Conservation (phyloP, 208 protist genomes). For the Naegleria fowleri region DNA sequence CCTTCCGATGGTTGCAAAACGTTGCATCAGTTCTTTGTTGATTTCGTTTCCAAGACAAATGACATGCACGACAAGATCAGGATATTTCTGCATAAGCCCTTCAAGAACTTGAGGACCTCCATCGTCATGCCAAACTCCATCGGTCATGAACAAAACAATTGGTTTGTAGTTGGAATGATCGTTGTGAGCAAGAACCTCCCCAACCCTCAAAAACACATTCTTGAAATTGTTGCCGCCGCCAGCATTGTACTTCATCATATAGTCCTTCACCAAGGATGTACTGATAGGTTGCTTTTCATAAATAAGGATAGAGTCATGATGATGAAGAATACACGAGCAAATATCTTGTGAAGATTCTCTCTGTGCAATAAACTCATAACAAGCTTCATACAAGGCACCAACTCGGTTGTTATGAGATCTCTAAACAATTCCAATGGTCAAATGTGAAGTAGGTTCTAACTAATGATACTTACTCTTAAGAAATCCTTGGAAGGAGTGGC, state of each 20-base stretch:
- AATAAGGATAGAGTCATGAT: not conserved
- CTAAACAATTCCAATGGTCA: too few relatives aligned
- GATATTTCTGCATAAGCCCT: too few relatives aligned
- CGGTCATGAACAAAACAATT: slow-evolving; percentile 11
- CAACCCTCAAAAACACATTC: not conserved
- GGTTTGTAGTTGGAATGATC: not conserved
- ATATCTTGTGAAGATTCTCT: not conserved
- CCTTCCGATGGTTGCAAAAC: too few relatives aligned
- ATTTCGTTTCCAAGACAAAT: too few relatives aligned
- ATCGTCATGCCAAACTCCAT: not conserved
- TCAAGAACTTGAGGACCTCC: not conserved
- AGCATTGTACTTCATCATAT: not conserved
- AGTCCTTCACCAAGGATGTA: not conserved
- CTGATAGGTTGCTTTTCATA: not conserved
- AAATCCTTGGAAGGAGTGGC: not conserved
- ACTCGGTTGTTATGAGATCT: not conserved
- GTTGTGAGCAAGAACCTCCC: not conserved
- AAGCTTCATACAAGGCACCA: not conserved
- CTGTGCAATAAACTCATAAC: not conserved
- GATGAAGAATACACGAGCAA: not conserved
- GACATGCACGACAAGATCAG: too few relatives aligned
- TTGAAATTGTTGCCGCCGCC: not conserved
- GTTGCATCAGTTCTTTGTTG: too few relatives aligned
- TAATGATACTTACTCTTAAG: not conserved
- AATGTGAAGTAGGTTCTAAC: too few relatives aligned